Evolutionary conservation across 805 yeast species (phyloP), one percentile per base, ranked within the genome.

Genomic region (Sungouiella thailandica): DNA sequence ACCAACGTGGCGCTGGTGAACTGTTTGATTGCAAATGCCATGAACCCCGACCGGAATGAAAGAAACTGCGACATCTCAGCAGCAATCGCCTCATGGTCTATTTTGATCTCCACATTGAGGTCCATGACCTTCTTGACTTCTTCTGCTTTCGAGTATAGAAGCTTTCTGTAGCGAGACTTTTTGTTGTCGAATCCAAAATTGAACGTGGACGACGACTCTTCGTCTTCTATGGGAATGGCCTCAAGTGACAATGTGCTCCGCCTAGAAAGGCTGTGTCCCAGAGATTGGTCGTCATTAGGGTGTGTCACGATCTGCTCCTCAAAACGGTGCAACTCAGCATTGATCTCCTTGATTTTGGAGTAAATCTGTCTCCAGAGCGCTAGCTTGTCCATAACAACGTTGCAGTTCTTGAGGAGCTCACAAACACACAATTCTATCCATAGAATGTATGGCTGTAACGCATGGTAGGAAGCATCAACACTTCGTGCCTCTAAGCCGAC

Each of bases 11-110:
- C 31, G 19, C 28, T 34, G 9, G 50, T 36, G 28, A 53, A 65
- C 22, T 55, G 57, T 33, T 54, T 60, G 23, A 76, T 46, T 2
- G 62, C 58, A 31, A 62, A 54, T 25, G 47, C 45, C 25, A 73
- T 39, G 37, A 73, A 65, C 1, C 54, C 53, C 3, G 70, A 53
- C 45, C 74, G 73, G 55, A 71, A 78, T 33, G 62, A 65, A 43
- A 81, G 57, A 39, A 74, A 80, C 32, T 70, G 74, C 32, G 79
- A 78, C 13, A 80, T 60, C 50, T 79, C 83, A 32, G 75, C 70
- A 1, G 89, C 88, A 3, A 81, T 43, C 2, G 54, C 45, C 46
- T 83, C 90, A 53, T 83, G 84, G n/a, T 60, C 68, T 16, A 44
- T 40, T 34, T 68, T 74, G 16, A 83, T 67, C 3, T 68, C 75